phyloP scores from a whole-genome alignment of 2,329 filamentous ascomycete genomes.

The Ophiocordyceps robertsii region DNA sequence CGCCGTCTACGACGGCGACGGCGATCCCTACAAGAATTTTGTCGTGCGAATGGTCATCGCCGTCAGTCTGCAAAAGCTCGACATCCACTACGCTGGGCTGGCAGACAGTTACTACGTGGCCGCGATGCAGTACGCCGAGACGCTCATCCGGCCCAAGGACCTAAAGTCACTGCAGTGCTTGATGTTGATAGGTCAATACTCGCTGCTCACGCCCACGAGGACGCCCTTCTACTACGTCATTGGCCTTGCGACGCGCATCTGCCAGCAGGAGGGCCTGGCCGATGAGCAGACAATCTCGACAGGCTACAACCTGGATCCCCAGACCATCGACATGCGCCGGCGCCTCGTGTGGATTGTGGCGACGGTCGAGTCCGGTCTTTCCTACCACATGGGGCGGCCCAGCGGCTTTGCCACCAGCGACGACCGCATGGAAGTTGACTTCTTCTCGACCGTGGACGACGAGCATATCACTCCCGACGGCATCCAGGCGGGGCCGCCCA shows the following conservation, averaged over 20 bases:
- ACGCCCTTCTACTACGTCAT: slow-evolving; percentile 91
- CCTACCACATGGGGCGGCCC: slow-evolving; percentile 78
- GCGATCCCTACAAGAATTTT: slow-evolving; percentile 76
- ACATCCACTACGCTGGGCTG: slow-evolving; percentile 77
- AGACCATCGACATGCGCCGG: slow-evolving; percentile 80
- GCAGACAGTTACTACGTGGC: slow-evolving; percentile 93
- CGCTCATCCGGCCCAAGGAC: slow-evolving; percentile 76
- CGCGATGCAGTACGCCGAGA: slow-evolving; percentile 72
- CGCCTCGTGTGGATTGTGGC: slow-evolving; percentile 79
- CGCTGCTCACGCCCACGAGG: slow-evolving; percentile 77
- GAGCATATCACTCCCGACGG: slow-evolving; percentile 67
- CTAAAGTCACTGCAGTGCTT: slow-evolving; percentile 84
- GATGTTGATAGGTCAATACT: slow-evolving; percentile 78
- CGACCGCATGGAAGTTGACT: slow-evolving; percentile 74
- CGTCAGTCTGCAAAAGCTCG: slow-evolving; percentile 86
- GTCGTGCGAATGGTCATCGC: slow-evolving; percentile 83
- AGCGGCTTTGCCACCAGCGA: slow-evolving; percentile 71
- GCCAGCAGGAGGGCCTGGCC: slow-evolving; percentile 75
- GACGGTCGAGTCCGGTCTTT: slow-evolving; percentile 78
- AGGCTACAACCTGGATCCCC: slow-evolving; percentile 48
- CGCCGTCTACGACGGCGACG: slow-evolving; percentile 63
- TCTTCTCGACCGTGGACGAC: slow-evolving; percentile 74
- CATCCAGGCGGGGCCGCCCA: slow-evolving; percentile 56
- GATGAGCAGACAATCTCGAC: slow-evolving; percentile 77
- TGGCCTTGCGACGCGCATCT: slow-evolving; percentile 74